Base-by-base conservation (phyloP, 2,329 filamentous ascomycete species). In the Aspergillus fructus region DNA sequence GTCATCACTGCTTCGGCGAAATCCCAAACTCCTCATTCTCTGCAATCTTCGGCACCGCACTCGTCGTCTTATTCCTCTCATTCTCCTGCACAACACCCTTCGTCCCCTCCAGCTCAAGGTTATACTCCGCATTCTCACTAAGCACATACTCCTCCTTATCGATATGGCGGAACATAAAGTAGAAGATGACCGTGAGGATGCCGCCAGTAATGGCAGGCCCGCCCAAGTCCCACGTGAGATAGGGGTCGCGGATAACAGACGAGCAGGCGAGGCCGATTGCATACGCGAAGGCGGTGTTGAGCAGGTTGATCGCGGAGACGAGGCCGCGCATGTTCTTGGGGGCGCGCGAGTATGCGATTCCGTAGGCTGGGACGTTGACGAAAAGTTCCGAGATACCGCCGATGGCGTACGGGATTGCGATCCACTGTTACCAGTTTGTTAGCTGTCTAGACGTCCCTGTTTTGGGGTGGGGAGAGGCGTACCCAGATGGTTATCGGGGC, bases 121-220 rank as follows among this genome's bases (percentile, higher is more conserved):
- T 13, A 13, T 21, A 37, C 6, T 37, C 47, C 6, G 15, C 30
- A 19, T 46, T 54, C 47, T 69, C 63, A 40, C 61, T 46, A 4
- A 62, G 73, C 68, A 75, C 76, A 66, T 78, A 82, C n/a, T 73
- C 72, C 37, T 81, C 79, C n/a, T 79, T 65, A 50, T 83, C 79
- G 27, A 83, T 65, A 46, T 76, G 66, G 27, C 69, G 74, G 62
- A 82, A 81, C 23, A 74, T 67, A 67, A 74, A 77, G 68, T 73
- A 79, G 64, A 83, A 83, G 53, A 82, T 63, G 24, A 78, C 64
- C 0, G 78, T 80, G 64, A 83, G 76, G 3, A 78, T 68, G 40
- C 72, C 75, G 2, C 82, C 73, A 6, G 76, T 79, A 45, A 83
- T 79, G 3, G 77, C 76, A 3, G 79, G 79, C 21, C 77, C 81